Percentiles rank a stretch among this genome's conserved stretches.
Conservation (phyloP, 1,284 basidiomycete genomes). For the Heterobasidion occidentale region DNA sequence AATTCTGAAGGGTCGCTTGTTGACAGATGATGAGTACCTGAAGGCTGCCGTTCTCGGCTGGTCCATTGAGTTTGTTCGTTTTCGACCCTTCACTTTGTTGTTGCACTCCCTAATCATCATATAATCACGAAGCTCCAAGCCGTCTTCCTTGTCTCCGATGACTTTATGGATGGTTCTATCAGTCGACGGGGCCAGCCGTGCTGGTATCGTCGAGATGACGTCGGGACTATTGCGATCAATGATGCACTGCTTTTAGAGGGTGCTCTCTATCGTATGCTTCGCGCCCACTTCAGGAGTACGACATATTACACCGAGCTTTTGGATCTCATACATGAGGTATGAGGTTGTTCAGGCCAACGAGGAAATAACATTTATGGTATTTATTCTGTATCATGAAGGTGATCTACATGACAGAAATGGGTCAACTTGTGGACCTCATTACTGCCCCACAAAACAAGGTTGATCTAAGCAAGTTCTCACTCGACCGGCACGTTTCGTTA, state of each 20-base stretch:
- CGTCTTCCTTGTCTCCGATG: constrained; percentile 96
- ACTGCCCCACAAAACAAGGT: constrained; percentile 90
- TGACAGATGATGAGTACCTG: constrained; percentile 82
- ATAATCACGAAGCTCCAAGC: constrained; percentile 73
- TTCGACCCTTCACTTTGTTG: neutral
- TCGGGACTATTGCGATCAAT: constrained; percentile 91
- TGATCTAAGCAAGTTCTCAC: constrained; percentile 82
- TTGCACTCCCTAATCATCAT: neutral
- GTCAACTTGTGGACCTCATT: constrained; percentile 92
- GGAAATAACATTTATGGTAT: neutral
- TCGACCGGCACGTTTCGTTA: constrained; percentile 51
- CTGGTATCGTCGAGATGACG: constrained; percentile 78
- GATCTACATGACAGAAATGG: constrained; percentile 92
- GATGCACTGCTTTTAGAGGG: constrained; percentile 96
- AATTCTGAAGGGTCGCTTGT: constrained; percentile 68
- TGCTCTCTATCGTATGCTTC: constrained; percentile 88
- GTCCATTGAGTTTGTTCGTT: constrained; percentile 88
- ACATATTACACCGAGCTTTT: constrained; percentile 83
- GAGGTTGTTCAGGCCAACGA: constrained; percentile 11
- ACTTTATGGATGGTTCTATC: constrained; percentile 94
- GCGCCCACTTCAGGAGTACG: constrained; percentile 80
- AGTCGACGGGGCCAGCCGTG: constrained; percentile 96
- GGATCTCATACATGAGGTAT: constrained; percentile 84
- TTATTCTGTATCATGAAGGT: constrained; percentile 34
- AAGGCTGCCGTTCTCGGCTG: constrained; percentile 90